Base-by-base conservation (phyloP, 495 filamentous ascomycete species). In the Aspergillus leporis region DNA sequence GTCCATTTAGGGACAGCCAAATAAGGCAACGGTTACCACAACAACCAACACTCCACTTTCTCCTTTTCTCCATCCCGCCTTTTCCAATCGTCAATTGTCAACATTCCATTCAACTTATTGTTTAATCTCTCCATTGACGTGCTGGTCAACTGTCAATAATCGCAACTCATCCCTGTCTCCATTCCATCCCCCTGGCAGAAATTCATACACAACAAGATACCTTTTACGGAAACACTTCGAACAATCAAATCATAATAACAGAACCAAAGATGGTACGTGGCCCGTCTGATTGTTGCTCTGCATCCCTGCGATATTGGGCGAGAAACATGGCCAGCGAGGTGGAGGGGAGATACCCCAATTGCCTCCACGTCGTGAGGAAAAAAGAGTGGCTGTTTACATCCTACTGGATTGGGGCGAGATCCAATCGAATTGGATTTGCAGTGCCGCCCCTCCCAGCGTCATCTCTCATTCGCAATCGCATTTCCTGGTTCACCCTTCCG, bases 31-130 rank as follows among this genome's bases (percentile, higher is more conserved):
- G 40, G 62, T 65, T 65, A 61, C 62, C 62, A 61, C 62, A 65
- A 68, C 65, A 68, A 68, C 65, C 47, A 54, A 45, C 55, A 43
- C 58, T 50, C 43, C 34, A 52, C 38, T 49, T 47, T 47, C 45
- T n/a, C 58, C 47, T 54, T 21, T 38, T 58, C 28, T 48, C 36
- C 49, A 53, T 36, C 53, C 34, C 45, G 16, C 54, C 46, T 48
- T 51, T 48, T 43, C 53, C 25, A 48, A 12, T 56, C 25, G 45
- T 5, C 14, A 23, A 22, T 18, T 23, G 30, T 22, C 22, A 21
- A 58, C 47, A 50, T 51, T 57, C 47, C 45, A 28, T 28, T 22
- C 31, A 43, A 46, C 16, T 12, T 41, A 13, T 32, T 13, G 3
- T 41, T 41, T 5, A 16, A 9, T 41, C 34, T 51, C 31, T 21